Evolutionary conservation across 2,329 filamentous ascomycete species (phyloP).

Genomic region (Talaromyces sp.): DNA sequence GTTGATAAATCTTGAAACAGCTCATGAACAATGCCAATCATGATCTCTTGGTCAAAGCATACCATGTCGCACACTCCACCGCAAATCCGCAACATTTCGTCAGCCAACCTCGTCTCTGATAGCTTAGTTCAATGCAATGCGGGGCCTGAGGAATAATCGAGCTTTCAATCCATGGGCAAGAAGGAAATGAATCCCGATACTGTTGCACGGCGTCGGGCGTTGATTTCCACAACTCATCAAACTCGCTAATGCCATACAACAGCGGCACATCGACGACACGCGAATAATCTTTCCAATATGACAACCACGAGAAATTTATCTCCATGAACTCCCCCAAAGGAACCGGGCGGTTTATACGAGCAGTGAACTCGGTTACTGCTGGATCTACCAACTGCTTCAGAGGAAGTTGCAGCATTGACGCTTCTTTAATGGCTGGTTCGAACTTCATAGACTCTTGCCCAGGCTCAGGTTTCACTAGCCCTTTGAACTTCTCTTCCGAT

Average conservation of each 20-base stretch:
- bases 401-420: conserved; percentile 6
- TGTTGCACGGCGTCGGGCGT: neutral
- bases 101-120: conserved; percentile 7
- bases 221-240: conserved; percentile 11
- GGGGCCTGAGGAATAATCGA: conserved; percentile 8
- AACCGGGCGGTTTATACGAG: conserved; percentile 6
- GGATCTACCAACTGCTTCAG: neutral
- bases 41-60: neutral
- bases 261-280: conserved; percentile 10
- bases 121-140: conserved; percentile 14
- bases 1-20: too few relatives aligned
- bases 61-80: conserved; percentile 5
- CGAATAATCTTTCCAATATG: conserved; percentile 8
- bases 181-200: conserved; percentile 8
- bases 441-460: neutral
- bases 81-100: conserved; percentile 13
- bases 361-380: neutral
- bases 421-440: conserved; percentile 7
- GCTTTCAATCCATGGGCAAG: conserved; percentile 2
- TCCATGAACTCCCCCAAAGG: conserved; percentile 11
- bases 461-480: neutral
- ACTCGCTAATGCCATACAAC: conserved; percentile 12
- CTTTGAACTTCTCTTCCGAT: neutral
- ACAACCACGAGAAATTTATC: conserved; percentile 9
- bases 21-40: too few relatives aligned